phyloP scores from a whole-genome alignment of 2,329 filamentous ascomycete species.

The Colletotrichum incanum region DNA sequence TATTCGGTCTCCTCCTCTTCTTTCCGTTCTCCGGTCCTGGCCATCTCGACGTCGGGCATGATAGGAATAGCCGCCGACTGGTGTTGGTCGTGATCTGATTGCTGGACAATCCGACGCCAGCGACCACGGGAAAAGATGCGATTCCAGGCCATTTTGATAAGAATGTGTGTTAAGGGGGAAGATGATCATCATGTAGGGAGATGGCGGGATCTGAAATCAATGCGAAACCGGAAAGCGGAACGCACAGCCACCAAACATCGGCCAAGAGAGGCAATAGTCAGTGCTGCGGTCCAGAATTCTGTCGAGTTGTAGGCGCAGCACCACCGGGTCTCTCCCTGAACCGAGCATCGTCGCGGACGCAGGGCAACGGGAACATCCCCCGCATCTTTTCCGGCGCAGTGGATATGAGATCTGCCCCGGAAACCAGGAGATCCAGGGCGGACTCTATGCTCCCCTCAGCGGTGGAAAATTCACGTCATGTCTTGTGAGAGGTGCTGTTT shows the following conservation, averaged over 20 bases:
- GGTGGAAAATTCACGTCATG: constrained; percentile 5
- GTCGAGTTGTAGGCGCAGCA: constrained; percentile 8
- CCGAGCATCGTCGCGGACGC: constrained; percentile 4
- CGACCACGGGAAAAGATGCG: constrained; percentile 12
- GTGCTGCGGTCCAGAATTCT: constrained; percentile 11
- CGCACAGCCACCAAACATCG: constrained; percentile 41
- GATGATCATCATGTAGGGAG: constrained; percentile 21
- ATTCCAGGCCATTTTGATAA: constrained; percentile 33
- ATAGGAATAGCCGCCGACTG: constrained; percentile 17
- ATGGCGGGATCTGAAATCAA: constrained; percentile 43
- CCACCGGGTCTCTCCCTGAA: constrained; percentile 19
- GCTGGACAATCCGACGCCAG: constrained; percentile 1
- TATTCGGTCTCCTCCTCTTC: constrained; percentile 51
- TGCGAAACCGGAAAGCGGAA: constrained; percentile 43
- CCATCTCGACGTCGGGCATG: constrained; percentile 41
- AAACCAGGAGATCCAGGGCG: constrained; percentile 1
- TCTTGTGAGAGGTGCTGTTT: constrained; percentile 25
- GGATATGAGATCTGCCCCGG: not conserved
- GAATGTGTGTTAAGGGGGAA: not conserved
- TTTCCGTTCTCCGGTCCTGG: constrained; percentile 28
- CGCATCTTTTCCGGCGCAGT: constrained; percentile 12
- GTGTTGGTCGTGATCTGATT: constrained; percentile 5
- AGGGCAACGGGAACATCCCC: constrained; percentile 33
- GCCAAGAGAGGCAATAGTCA: constrained; percentile 31
- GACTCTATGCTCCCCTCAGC: not conserved